phyloP scores from a whole-genome alignment of 2,329 filamentous ascomycete genomes.

The Colletotrichum simmondsii region DNA sequence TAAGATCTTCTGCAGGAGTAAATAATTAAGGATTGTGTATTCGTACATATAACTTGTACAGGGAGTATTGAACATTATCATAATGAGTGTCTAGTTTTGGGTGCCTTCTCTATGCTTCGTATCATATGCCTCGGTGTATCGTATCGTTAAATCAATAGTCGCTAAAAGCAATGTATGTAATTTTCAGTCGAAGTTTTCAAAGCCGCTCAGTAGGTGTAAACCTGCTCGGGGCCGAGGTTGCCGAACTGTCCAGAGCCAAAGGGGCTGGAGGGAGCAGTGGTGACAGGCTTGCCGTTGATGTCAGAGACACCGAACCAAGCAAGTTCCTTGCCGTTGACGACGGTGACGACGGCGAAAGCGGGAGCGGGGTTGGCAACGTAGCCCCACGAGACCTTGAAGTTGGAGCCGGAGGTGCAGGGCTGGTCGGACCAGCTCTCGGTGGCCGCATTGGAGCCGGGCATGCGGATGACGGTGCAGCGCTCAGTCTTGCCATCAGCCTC shows the following conservation, averaged over 20 bases:
- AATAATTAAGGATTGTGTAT: background rate
- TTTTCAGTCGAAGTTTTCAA: background rate
- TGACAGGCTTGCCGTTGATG: constrained; percentile 23
- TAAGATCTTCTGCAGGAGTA: no score
- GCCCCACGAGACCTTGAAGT: constrained; percentile 21
- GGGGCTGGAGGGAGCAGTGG: constrained; percentile 23
- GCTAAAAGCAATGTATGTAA: background rate
- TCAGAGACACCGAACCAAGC: constrained; percentile 23
- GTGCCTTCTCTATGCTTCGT: background rate
- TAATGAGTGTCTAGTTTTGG: background rate
- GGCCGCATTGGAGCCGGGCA: constrained; percentile 8
- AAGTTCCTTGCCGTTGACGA: constrained; percentile 6
- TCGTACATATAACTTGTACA: background rate
- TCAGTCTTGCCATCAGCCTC: constrained; percentile 16
- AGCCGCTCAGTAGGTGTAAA: constrained; percentile 19
- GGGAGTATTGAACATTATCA: constrained; percentile 9
- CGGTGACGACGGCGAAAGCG: constrained; percentile 6
- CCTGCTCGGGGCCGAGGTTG: constrained; percentile 25
- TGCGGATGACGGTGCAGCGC: constrained; percentile 20
- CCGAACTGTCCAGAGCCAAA: constrained; percentile 27
- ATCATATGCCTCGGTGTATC: background rate
- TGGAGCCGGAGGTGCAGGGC: constrained; percentile 22
- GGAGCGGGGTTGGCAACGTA: constrained; percentile 1
- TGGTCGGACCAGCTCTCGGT: constrained; percentile 26
- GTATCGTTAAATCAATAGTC: background rate